Conservation (phyloP, 306 rosid genomes). For the Herpetospermum pedunculosum region DNA sequence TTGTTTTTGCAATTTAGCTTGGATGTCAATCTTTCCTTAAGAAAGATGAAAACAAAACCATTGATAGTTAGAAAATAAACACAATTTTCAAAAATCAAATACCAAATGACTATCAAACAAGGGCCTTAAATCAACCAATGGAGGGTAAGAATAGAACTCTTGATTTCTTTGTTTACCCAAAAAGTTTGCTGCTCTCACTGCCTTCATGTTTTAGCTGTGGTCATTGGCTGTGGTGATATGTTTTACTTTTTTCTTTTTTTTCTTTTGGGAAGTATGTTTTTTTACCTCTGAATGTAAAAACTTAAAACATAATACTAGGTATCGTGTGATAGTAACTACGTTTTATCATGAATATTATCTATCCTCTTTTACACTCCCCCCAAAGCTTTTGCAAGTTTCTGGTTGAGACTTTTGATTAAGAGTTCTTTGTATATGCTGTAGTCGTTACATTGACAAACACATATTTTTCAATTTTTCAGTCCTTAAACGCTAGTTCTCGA, state of each 20-base stretch:
- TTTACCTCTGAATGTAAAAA: not conserved
- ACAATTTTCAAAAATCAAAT: too few species aligned
- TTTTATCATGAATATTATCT: not conserved
- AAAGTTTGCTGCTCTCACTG: not conserved
- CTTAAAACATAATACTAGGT: not conserved
- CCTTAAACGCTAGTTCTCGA: constrained; percentile 74
- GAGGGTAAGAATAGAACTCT: too few species aligned
- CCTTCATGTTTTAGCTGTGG: not conserved
- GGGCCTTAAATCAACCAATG: too few species aligned
- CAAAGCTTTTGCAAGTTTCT: not conserved
- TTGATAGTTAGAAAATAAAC: too few species aligned
- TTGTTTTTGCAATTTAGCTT: too few species aligned
- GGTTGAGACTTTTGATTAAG: not conserved
- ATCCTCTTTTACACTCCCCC: not conserved
- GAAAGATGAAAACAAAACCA: too few species aligned
- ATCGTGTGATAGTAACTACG: not conserved
- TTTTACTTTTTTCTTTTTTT: not conserved
- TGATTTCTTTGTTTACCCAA: not conserved
- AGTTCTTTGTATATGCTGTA: not conserved
- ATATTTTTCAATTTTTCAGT: constrained; percentile 31
- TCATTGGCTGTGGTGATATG: not conserved
- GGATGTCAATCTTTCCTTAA: too few species aligned
- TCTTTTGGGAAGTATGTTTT: not conserved
- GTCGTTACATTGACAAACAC: not conserved
- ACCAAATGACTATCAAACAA: too few species aligned